Conservation (phyloP, 75 land plant species). For the Sequoia sempervirens region DNA sequence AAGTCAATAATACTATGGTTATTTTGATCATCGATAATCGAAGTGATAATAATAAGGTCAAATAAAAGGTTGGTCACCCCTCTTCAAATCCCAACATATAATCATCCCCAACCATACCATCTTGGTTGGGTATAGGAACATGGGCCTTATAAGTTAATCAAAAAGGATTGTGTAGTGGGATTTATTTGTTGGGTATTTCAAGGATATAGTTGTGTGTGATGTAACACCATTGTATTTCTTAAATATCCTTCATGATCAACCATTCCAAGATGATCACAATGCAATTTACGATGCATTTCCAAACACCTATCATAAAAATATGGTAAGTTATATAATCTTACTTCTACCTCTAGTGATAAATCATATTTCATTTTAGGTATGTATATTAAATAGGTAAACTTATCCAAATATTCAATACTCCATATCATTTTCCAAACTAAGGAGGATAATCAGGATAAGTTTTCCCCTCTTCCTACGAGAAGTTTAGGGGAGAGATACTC, state of each 20-base stretch:
- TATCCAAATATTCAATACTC: too few species aligned
- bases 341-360: too few species aligned
- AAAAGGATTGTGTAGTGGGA: background rate
- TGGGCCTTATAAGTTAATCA: background rate
- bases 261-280: background rate
- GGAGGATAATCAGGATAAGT: too few species aligned
- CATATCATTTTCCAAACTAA: too few species aligned
- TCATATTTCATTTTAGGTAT: too few species aligned
- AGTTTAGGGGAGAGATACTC: too few species aligned
- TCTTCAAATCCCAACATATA: background rate
- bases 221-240: background rate
- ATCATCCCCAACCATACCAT: background rate
- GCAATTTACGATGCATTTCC: background rate
- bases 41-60: background rate
- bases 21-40: background rate
- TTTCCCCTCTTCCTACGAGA: too few species aligned
- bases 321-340: too few species aligned
- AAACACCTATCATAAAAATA: too few species aligned
- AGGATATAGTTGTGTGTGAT: background rate
- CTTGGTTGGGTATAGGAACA: background rate
- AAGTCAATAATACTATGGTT: background rate
- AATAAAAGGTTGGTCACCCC: background rate
- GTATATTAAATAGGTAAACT: too few species aligned
- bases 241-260: background rate
- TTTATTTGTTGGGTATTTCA: background rate